A percentile compares a stretch with the other conserved stretches of the same genome.
phyloP scores from a whole-genome alignment of 2,329 filamentous ascomycete genomes.

The Cladosporium cucumerinum region DNA sequence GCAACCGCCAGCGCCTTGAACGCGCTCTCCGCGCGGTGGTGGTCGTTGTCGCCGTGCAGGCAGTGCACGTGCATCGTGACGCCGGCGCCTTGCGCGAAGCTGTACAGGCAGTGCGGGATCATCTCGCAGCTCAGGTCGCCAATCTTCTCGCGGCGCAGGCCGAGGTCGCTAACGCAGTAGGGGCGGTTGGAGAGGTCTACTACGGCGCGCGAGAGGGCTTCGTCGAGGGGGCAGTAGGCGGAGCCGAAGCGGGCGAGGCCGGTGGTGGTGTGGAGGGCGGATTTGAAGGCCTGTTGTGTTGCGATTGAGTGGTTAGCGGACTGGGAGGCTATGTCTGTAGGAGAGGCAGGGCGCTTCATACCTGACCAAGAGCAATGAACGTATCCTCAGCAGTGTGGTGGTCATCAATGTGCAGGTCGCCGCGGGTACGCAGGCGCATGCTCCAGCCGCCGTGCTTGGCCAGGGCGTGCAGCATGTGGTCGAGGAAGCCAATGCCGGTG shows the following conservation, averaged over 20 bases:
- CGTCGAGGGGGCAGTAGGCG: conserved; percentile 90
- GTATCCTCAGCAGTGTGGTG: conserved; percentile 97
- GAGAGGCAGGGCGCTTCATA: neutral
- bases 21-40: conserved; percentile 91
- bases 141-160: conserved; percentile 85
- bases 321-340: neutral
- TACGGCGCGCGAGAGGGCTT: conserved; percentile 88
- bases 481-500: conserved; percentile 94
- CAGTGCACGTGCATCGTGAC: conserved; percentile 96
- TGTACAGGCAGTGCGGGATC: conserved; percentile 92
- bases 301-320: neutral
- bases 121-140: conserved; percentile 93
- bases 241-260: conserved; percentile 88
- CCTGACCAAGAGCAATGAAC: conserved; percentile 77
- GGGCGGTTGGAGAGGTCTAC: conserved; percentile 93
- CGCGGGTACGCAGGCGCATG: conserved; percentile 74
- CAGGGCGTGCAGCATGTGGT: conserved; percentile 97
- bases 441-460: conserved; percentile 97
- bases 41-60: conserved; percentile 86
- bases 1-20: conserved; percentile 96
- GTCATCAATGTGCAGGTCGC: conserved; percentile 95
- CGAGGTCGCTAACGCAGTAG: conserved; percentile 77
- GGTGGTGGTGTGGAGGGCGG: conserved; percentile 70
- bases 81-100: conserved; percentile 85
- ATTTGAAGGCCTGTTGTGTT: conserved; percentile 64